phyloP scores from a whole-genome alignment of 805 yeast genomes.

The Ogataea wickerhamii region DNA sequence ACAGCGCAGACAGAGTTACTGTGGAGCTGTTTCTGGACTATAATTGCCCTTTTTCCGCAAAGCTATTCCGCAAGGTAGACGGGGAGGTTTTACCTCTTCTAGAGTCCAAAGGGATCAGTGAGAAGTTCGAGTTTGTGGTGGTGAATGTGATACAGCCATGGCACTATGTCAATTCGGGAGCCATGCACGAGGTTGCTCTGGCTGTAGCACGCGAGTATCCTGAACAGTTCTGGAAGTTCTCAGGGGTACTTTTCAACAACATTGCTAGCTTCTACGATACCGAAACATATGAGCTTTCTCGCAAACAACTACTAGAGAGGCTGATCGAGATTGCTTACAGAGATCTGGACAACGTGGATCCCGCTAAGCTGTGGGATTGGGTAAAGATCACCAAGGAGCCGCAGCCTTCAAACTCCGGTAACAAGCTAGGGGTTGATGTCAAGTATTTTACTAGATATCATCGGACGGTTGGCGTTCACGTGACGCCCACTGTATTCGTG shows the following conservation, averaged over 20 bases:
- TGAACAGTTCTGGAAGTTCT: slow-evolving; percentile 52
- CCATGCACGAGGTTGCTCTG: slow-evolving; percentile 66
- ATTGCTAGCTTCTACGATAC: slow-evolving; percentile 59
- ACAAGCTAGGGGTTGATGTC: slow-evolving; percentile 54
- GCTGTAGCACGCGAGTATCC: slow-evolving; percentile 63
- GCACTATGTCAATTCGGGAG: slow-evolving; percentile 68
- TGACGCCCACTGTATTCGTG: slow-evolving; percentile 75
- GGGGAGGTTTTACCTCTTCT: slow-evolving; percentile 51
- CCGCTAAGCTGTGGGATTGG: slow-evolving; percentile 30
- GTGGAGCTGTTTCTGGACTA: slow-evolving; percentile 71
- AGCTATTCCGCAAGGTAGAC: slow-evolving; percentile 55
- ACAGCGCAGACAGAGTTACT: slow-evolving; percentile 25
- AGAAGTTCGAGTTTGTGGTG: slow-evolving; percentile 56
- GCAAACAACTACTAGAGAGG: slow-evolving; percentile 52
- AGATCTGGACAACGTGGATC: slow-evolving; percentile 35
- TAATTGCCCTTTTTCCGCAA: slow-evolving; percentile 72
- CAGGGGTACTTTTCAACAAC: slow-evolving; percentile 52
- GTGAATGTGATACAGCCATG: slow-evolving; percentile 85
- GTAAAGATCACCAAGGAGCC: slow-evolving; percentile 31
- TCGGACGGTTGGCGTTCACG: slow-evolving; percentile 76
- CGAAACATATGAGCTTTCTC: slow-evolving; percentile 48
- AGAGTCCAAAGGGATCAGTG: slow-evolving; percentile 39
- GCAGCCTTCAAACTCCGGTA: slow-evolving; percentile 51
- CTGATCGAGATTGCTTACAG: slow-evolving; percentile 47
- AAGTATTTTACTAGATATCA: slow-evolving; percentile 71